Evolutionary conservation across 2,329 filamentous ascomycete species (phyloP).

Genomic region (Aspergillus fumigatus): DNA sequence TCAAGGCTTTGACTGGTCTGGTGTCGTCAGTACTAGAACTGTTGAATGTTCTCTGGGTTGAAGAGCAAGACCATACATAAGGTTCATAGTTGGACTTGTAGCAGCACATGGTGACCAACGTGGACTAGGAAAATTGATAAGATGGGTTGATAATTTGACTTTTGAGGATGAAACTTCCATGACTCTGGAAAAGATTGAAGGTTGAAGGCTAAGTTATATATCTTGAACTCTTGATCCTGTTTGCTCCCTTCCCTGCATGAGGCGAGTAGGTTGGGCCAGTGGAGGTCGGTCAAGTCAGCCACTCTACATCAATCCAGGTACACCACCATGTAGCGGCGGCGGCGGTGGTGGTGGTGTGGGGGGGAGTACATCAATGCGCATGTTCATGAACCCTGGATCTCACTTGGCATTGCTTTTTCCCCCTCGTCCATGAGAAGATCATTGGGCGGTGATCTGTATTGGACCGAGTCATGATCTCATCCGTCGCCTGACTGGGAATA

Average conservation of each 20-base stretch:
- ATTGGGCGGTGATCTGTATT: too few species aligned
- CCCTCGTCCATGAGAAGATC: too few species aligned
- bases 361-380: neutral
- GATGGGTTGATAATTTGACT: conserved; percentile 1
- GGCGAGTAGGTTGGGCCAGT: neutral
- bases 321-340: too few species aligned
- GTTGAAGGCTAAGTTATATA: neutral
- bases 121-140: neutral
- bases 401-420: neutral
- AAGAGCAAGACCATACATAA: conserved; percentile 27
- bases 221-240: neutral
- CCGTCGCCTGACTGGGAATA: neutral
- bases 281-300: neutral
- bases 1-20: conserved; percentile 26
- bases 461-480: neutral
- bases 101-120: conserved; percentile 25
- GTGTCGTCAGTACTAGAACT: neutral
- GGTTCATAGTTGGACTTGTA: conserved; percentile 40
- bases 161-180: neutral
- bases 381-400: neutral
- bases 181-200: neutral
- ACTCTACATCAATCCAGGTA: too few species aligned
- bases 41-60: neutral
- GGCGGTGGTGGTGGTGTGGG: neutral
- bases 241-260: neutral